Percentiles rank a stretch among this genome's conserved stretches.
These are phyloP conservation scores for Dryadomyces quercus-mongolicae DNA, from an alignment of 2,329 filamentous ascomycete species.

Conservation along the genomic window DNA sequence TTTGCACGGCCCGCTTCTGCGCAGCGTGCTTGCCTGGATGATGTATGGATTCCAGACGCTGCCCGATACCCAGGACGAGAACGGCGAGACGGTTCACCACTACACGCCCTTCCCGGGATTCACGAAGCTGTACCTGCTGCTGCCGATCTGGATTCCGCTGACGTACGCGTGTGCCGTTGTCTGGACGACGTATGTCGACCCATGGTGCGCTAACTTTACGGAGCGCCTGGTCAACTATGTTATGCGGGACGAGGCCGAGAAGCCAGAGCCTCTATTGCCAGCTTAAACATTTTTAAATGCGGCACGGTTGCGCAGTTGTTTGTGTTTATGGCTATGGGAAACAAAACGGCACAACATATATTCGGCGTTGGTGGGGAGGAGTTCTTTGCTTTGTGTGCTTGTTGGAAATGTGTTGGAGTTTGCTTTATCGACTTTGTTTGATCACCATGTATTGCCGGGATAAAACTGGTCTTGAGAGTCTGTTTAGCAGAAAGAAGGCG, in stretches of 20 bases:
- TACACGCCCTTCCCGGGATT: conserved; percentile 19
- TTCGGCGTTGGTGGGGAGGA: not conserved
- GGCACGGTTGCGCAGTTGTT: no score
- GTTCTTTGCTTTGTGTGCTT: not conserved
- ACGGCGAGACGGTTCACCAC: conserved; percentile 17
- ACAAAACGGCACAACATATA: not conserved
- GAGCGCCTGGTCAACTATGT: conserved; percentile 20
- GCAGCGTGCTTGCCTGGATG: conserved; percentile 48
- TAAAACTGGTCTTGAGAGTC: no score
- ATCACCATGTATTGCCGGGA: no score
- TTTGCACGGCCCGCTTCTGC: conserved; percentile 48
- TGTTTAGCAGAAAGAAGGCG: no score
- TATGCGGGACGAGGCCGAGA: conserved; percentile 12
- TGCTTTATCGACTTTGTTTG: no score
- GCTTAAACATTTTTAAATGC: not conserved
- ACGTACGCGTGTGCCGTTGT: conserved; percentile 32
- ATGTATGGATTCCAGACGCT: conserved; percentile 34
- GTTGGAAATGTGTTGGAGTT: no score
- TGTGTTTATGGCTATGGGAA: no score
- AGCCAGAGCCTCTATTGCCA: conserved; percentile 6
- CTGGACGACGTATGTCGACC: conserved; percentile 43
- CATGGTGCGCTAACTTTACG: conserved; percentile 32
- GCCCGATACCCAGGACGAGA: conserved; percentile 22
- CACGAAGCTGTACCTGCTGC: conserved; percentile 23
- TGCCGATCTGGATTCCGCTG: conserved; percentile 33